Conservation (phyloP, 495 filamentous ascomycete genomes). For the Xylaria grammica region DNA sequence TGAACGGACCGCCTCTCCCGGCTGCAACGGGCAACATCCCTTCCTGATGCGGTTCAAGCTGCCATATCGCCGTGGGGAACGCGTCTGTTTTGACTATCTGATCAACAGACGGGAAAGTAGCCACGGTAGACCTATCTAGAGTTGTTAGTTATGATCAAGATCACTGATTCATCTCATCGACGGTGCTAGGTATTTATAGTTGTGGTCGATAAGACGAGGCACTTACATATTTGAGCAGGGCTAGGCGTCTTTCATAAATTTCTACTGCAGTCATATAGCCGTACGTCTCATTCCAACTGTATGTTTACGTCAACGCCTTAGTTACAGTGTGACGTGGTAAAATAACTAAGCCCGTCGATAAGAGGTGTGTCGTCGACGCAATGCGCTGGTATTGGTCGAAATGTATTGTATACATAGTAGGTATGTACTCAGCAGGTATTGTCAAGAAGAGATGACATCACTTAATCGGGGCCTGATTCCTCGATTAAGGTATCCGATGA, state of each 20-base stretch:
- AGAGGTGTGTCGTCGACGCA: too few relatives aligned
- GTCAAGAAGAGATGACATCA: not conserved
- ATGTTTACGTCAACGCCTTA: not conserved
- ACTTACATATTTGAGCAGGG: slow-evolving; percentile 9
- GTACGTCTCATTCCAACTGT: not conserved
- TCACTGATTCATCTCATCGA: not conserved
- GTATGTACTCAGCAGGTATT: too few relatives aligned
- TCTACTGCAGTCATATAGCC: too few relatives aligned
- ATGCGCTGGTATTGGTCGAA: too few relatives aligned
- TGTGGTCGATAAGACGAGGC: not conserved
- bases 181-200: not conserved
- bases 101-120: slow-evolving; percentile 42
- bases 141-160: not conserved
- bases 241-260: not conserved
- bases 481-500: too few relatives aligned
- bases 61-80: slow-evolving; percentile 61
- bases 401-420: too few relatives aligned
- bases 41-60: slow-evolving; percentile 62
- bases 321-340: not conserved
- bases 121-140: slow-evolving; percentile 9
- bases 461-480: not conserved
- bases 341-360: too few relatives aligned
- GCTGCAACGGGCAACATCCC: slow-evolving; percentile 66
- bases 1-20: slow-evolving; percentile 69
- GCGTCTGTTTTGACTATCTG: slow-evolving; percentile 49